Evolutionary conservation across 2,329 filamentous ascomycete genomes (phyloP), one percentile per base, ranked within the genome.

Genomic region (Pseudogymnoascus sp.): DNA sequence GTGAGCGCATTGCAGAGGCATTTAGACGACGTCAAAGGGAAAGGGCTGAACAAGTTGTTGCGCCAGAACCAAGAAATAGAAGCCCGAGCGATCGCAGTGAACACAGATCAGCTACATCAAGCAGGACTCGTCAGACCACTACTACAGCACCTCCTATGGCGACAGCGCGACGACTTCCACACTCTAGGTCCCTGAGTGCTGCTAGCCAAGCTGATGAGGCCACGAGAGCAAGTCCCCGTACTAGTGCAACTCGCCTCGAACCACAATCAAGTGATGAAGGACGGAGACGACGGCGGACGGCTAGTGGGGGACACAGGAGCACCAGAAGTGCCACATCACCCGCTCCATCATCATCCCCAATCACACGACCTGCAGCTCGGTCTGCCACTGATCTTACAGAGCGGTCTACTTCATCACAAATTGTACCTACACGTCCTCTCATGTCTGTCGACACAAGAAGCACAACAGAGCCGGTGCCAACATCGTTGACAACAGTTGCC

Each of bases 1-100:
- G 90, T 67, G 89, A 93, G 70, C 86, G 89, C 64, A 96, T 97
- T 69, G 92, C 92, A 1, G 90, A 95, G 70, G 91, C 91, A 1
- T 96, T 95, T 71, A 81, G 90, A 64, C 83, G 90, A 65, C 82
- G 91, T 31, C 91, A 95, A 71, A 83, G 81, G 47, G 85, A 87
- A 65, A 77, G 84, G 64, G 73, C 79, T n/a, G 79, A 82, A 11
- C 76, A 77, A 40, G 59, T 5, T 10, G 35, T 16, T 60, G 14
- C 6, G 12, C 25, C 67, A 28, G 79, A 82, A 69, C 70, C 77
- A 18, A 73, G 75, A 10, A 76, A 78, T 68, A 78, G 79, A 65
- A 80, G 74, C 50, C 63, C 65, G 76, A 76, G 68, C 71, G 71
- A 71, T 38, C 67, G 66, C 7, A 68, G 69, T 65, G 33, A 62